Evolutionary conservation across 148 eudicot genomes (phyloP).

Genomic region (Beta vulgaris): DNA sequence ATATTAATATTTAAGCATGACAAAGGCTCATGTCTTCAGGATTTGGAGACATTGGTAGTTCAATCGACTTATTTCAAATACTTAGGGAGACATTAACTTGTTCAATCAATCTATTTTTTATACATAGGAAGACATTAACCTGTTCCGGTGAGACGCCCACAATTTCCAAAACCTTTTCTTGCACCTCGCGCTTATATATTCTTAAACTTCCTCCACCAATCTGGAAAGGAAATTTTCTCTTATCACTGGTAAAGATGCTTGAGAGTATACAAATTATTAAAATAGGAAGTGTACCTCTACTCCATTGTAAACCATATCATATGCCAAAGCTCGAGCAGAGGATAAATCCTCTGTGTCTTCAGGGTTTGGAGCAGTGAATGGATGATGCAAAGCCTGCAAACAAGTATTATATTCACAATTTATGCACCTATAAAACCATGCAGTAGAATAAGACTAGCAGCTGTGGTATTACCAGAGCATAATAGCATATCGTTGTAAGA

Average conservation of each 20-base stretch:
- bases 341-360: constrained; percentile 83
- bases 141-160: constrained; percentile 79
- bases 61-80: too few species aligned
- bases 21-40: too few species aligned
- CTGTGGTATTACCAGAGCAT: neutral
- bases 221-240: constrained; percentile 27
- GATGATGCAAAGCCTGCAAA: constrained; percentile 94
- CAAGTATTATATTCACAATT: constrained; percentile 2
- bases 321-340: constrained; percentile 98
- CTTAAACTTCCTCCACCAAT: constrained; percentile 98
- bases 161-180: constrained; percentile 76
- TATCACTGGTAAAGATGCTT: neutral
- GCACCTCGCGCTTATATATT: constrained; percentile 86
- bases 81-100: too few species aligned
- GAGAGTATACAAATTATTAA: neutral
- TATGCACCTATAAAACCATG: neutral
- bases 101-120: too few species aligned
- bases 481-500: neutral
- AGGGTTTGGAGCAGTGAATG: constrained; percentile 95
- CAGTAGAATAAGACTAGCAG: neutral
- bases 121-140: constrained; percentile 36
- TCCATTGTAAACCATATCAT: constrained; percentile 99
- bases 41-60: too few species aligned
- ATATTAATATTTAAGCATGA: neutral
- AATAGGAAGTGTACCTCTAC: constrained; percentile 59